These are phyloP conservation scores for Aspergillus flavus DNA, from an alignment of 2,329 filamentous ascomycete species.

Conservation along the genomic window DNA sequence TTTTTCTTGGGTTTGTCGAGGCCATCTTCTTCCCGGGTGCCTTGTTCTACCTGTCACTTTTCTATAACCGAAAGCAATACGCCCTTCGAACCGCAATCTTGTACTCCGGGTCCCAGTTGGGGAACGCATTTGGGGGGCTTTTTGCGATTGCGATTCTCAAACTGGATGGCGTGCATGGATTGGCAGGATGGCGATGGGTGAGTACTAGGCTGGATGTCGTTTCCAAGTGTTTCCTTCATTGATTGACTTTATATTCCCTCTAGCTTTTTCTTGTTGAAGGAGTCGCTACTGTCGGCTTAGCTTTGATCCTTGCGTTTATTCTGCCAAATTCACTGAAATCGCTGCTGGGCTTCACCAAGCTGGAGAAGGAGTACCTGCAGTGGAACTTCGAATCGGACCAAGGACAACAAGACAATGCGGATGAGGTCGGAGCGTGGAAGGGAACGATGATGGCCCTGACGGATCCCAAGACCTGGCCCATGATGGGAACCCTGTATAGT, in stretches of 20 bases:
- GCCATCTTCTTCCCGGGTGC: conserved; percentile 44
- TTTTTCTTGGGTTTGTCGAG: conserved; percentile 43
- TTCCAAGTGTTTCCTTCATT: not conserved
- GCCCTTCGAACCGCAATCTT: conserved; percentile 50
- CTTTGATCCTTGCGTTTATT: not conserved
- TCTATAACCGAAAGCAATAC: conserved; percentile 51
- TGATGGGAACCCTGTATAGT: not conserved
- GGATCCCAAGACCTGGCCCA: not conserved
- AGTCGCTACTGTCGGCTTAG: not conserved
- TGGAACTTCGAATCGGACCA: conserved; percentile 1
- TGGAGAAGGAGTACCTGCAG: not conserved
- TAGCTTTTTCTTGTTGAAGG: not conserved
- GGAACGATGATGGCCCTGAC: not conserved
- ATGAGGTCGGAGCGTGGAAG: not conserved
- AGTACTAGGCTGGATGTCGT: not conserved
- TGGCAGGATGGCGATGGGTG: not conserved
- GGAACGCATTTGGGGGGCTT: conserved; percentile 50
- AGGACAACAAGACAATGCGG: not conserved
- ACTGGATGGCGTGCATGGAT: not conserved
- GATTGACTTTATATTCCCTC: not conserved
- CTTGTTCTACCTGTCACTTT: conserved; percentile 47
- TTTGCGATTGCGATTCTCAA: conserved; percentile 48
- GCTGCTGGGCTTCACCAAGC: not conserved
- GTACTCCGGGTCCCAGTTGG: conserved; percentile 51
- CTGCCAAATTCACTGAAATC: not conserved